These are phyloP conservation scores for Ophiognomonia clavigignenti-juglandacearum DNA, from an alignment of 2,329 filamentous ascomycete genomes.

Conservation along the genomic window DNA sequence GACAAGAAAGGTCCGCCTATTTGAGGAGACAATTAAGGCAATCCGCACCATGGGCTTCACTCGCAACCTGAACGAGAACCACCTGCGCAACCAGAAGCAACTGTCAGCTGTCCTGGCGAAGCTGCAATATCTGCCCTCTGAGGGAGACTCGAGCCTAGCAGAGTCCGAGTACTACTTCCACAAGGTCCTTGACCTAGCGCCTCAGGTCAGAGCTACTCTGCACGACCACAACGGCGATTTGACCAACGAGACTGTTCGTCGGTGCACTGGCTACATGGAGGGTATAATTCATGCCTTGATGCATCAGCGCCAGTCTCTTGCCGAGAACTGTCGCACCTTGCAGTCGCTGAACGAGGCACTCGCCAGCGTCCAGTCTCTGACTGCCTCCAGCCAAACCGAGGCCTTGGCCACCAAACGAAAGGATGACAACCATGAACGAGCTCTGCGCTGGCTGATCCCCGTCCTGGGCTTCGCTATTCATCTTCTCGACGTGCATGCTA, in stretches of 20 bases:
- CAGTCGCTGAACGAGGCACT: constrained; percentile 33
- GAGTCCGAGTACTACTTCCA: constrained; percentile 71
- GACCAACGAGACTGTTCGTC: constrained; percentile 70
- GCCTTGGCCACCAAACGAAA: constrained; percentile 18
- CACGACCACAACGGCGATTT: constrained; percentile 80
- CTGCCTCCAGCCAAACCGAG: constrained; percentile 18
- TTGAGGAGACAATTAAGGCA: constrained; percentile 80
- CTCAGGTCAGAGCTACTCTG: constrained; percentile 60
- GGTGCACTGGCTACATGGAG: constrained; percentile 82
- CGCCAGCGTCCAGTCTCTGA: constrained; percentile 31
- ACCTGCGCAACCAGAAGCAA: constrained; percentile 68
- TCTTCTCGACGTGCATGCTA: constrained; percentile 62
- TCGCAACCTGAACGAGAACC: constrained; percentile 71
- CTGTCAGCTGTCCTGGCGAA: constrained; percentile 64
- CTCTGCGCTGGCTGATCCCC: constrained; percentile 58
- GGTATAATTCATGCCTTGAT: constrained; percentile 68
- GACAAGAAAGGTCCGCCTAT: constrained; percentile 81
- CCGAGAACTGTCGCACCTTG: constrained; percentile 32
- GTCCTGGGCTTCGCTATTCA: constrained; percentile 60
- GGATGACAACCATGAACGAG: constrained; percentile 23
- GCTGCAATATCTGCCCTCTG: constrained; percentile 36
- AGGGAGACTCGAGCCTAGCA: constrained; percentile 24
- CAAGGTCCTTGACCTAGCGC: constrained; percentile 69
- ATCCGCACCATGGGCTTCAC: constrained; percentile 86
- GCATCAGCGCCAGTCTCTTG: constrained; percentile 51